Conservation (phyloP, 176 grass and related monocot species). For the Aegilops bicornis region DNA sequence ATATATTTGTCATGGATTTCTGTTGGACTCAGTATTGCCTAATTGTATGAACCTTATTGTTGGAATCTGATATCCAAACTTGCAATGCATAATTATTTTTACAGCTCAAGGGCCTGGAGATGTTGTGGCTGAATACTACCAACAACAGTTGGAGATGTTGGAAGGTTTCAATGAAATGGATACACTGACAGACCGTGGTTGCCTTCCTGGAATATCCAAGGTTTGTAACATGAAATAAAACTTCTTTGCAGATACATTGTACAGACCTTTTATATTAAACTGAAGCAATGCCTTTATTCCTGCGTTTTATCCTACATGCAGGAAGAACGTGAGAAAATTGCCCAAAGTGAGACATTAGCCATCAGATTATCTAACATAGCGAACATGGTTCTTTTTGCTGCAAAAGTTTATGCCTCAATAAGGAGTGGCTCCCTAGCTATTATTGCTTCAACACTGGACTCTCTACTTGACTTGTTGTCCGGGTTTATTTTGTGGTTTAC, state of each 20-base stretch:
- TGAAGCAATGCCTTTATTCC: neutral
- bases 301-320: conserved; percentile 25
- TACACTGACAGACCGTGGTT: conserved; percentile 59
- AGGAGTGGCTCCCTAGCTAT: conserved; percentile 62
- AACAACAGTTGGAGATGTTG: conserved; percentile 74
- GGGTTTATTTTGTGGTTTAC: conserved; percentile 80
- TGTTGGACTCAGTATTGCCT: neutral
- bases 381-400: conserved; percentile 82
- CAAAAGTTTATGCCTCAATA: conserved; percentile 69
- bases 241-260: neutral
- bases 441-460: conserved; percentile 78
- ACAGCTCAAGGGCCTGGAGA: conserved; percentile 46
- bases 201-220: conserved; percentile 75
- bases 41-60: neutral
- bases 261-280: neutral
- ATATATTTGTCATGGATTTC: neutral
- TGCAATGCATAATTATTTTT: neutral
- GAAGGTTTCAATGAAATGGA: conserved; percentile 91
- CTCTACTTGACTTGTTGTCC: conserved; percentile 61
- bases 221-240: conserved; percentile 29
- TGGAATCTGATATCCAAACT: neutral
- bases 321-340: conserved; percentile 58
- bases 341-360: conserved; percentile 50
- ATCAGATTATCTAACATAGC: conserved; percentile 66
- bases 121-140: conserved; percentile 67